These are phyloP conservation scores for Solanum peruvianum DNA, from an alignment of 257 asterid genomes.

Conservation along the genomic window DNA sequence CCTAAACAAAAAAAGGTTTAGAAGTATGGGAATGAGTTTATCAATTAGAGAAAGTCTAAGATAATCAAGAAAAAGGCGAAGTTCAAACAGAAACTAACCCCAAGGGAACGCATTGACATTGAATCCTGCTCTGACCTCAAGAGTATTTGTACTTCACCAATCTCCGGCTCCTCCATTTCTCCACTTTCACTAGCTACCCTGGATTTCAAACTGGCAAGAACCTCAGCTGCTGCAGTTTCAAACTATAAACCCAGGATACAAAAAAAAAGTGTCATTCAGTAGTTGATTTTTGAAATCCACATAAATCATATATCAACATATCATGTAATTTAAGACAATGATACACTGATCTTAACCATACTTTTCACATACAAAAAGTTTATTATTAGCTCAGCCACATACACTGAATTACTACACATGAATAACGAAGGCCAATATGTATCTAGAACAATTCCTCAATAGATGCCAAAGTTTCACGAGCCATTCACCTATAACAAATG, in stretches of 20 bases:
- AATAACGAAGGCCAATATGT: not conserved
- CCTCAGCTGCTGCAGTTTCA: slow-evolving; percentile 92
- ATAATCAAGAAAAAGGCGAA: not conserved
- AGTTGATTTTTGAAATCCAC: not conserved
- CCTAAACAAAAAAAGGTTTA: slow-evolving; percentile 27
- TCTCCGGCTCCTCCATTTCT: slow-evolving; percentile 80
- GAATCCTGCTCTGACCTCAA: slow-evolving; percentile 87
- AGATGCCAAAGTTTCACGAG: not conserved
- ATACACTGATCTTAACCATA: not conserved
- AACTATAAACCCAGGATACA: slow-evolving; percentile 27
- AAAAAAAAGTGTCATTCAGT: not conserved
- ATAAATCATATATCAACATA: not conserved
- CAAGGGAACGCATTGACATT: slow-evolving; percentile 66
- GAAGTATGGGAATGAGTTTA: not conserved
- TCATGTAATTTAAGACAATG: not conserved
- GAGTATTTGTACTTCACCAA: slow-evolving; percentile 86
- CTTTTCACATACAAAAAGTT: not conserved
- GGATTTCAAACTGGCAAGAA: slow-evolving; percentile 69
- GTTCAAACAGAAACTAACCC: slow-evolving; percentile 49
- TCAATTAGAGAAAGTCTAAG: not conserved
- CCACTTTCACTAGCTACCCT: slow-evolving; percentile 75
- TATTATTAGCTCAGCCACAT: not conserved
- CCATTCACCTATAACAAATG: not conserved
- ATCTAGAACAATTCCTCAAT: not conserved
- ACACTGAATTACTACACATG: not conserved